These are phyloP conservation scores for Gastrodia elata DNA, from an alignment of 106 monocot genomes.

Conservation along the genomic window DNA sequence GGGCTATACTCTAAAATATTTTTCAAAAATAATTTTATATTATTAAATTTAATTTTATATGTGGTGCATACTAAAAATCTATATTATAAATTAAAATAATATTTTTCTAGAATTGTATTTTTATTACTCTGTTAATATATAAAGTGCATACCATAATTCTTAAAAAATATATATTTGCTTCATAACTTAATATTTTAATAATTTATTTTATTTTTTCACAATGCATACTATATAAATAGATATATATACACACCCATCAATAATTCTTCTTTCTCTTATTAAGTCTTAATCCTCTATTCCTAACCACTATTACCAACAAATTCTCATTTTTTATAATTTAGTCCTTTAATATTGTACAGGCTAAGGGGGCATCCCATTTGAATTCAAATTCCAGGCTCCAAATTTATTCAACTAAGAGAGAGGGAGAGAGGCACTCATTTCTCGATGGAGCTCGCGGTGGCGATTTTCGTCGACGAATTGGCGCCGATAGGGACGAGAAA, in stretches of 20 bases:
- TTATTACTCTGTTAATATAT: too few species aligned
- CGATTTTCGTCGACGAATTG: neutral
- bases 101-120: too few species aligned
- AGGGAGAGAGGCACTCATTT: too few species aligned
- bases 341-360: neutral
- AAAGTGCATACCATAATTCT: too few species aligned
- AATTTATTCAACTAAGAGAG: neutral
- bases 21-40: too few species aligned
- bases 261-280: neutral
- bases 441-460: neutral
- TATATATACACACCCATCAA: neutral
- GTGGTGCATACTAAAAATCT: too few species aligned
- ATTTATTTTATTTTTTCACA: neutral
- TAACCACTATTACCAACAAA: neutral
- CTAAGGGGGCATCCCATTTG: neutral
- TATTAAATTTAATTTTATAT: too few species aligned
- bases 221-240: neutral
- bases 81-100: too few species aligned
- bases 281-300: too few species aligned
- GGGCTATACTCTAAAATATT: too few species aligned
- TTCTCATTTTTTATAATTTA: neutral
- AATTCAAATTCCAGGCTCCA: conserved; percentile 4
- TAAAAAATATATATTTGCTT: neutral
- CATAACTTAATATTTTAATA: too few species aligned
- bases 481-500: neutral